These are phyloP conservation scores for Bondarzewia mesenterica DNA, from an alignment of 1,284 basidiomycete genomes.

Conservation along the genomic window DNA sequence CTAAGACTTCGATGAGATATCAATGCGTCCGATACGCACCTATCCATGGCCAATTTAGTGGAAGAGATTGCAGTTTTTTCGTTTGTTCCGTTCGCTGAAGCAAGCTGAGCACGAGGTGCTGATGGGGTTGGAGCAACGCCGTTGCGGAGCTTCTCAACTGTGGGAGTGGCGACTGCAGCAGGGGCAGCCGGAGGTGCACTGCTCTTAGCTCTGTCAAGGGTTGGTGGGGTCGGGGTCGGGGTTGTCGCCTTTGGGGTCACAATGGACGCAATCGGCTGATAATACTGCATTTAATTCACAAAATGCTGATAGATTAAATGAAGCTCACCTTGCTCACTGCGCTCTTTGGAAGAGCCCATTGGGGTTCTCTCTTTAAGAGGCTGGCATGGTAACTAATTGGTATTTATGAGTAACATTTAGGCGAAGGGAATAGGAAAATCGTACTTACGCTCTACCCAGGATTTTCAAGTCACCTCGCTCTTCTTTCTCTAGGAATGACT, in stretches of 20 bases:
- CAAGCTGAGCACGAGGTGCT: constrained; percentile 47
- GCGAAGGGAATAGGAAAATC: constrained; percentile 1
- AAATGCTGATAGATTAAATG: background rate
- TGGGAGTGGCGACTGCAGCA: background rate
- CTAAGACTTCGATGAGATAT: background rate
- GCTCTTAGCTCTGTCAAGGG: constrained; percentile 5
- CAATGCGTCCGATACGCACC: constrained; percentile 34
- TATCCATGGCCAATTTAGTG: constrained; percentile 57
- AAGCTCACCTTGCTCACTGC: constrained; percentile 5
- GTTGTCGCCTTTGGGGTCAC: too few species aligned
- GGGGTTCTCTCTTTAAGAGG: constrained; percentile 57
- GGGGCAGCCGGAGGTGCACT: constrained; percentile 11
- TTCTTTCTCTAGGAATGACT: constrained; percentile 65
- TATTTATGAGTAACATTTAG: background rate
- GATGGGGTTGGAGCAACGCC: constrained; percentile 36
- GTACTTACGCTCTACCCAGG: constrained; percentile 63
- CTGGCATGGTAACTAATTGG: constrained; percentile 63
- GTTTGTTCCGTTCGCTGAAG: constrained; percentile 15
- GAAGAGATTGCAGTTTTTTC: constrained; percentile 22
- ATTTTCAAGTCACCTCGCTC: constrained; percentile 79
- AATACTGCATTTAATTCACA: background rate
- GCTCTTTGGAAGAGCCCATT: constrained; percentile 39
- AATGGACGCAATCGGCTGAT: too few species aligned
- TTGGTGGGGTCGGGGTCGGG: too few species aligned
- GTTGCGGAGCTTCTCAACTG: constrained; percentile 19